Conservation (phyloP, 495 filamentous ascomycete genomes). For the Xylaria cubensis region DNA sequence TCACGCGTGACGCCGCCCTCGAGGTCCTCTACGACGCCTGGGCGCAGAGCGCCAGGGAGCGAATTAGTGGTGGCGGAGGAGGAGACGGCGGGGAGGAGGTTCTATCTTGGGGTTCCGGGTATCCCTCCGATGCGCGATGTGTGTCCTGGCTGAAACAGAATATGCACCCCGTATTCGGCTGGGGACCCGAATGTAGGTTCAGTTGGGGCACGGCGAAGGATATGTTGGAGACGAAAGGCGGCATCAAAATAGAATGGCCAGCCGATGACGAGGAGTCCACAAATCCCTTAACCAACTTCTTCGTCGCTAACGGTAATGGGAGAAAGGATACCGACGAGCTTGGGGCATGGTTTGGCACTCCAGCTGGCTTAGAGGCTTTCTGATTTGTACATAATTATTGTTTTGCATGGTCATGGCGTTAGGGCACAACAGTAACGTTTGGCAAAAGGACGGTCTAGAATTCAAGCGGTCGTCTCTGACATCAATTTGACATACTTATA, state of each 20-base stretch:
- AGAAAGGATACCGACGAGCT: constrained; percentile 62
- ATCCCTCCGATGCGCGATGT: constrained; percentile 87
- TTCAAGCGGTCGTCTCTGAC: constrained; percentile 21
- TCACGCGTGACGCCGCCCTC: constrained; percentile 87
- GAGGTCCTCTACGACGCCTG: constrained; percentile 71
- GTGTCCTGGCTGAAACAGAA: constrained; percentile 79
- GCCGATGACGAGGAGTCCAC: constrained; percentile 69
- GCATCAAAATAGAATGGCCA: constrained; percentile 84
- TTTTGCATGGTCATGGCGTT: constrained; percentile 8
- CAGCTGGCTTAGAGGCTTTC: constrained; percentile 64
- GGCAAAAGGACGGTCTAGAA: constrained; percentile 23
- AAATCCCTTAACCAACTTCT: constrained; percentile 76
- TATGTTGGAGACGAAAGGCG: constrained; percentile 73
- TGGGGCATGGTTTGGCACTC: constrained; percentile 68
- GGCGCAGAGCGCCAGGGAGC: constrained; percentile 30
- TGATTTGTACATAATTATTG: constrained; percentile 44
- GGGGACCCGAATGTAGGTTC: constrained; percentile 90
- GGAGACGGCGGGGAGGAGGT: constrained; percentile 32
- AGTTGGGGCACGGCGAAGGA: constrained; percentile 96
- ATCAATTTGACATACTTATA: constrained; percentile 30
- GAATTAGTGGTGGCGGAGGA: not conserved
- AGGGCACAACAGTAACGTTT: constrained; percentile 16
- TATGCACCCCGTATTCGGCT: constrained; percentile 94
- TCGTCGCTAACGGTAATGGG: constrained; percentile 47
- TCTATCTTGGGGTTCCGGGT: constrained; percentile 84